Base-by-base conservation (phyloP, 768 basidiomycete genomes). In the Sarcodon aspratus region DNA sequence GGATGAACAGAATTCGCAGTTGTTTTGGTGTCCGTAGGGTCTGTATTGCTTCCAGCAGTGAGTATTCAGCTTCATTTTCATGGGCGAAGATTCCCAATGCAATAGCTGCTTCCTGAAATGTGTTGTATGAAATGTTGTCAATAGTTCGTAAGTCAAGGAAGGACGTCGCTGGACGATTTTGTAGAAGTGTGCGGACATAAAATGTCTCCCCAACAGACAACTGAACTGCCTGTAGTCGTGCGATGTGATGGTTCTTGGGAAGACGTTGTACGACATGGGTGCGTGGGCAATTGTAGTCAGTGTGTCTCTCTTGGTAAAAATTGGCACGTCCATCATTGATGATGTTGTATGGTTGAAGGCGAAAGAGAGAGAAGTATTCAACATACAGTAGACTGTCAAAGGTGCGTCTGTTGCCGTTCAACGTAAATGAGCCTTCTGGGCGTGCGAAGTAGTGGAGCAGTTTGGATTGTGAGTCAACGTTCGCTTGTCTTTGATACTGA, bases 1-100 rank as follows among this genome's bases (percentile, higher is more conserved):
- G 61, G 15, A 64, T 60, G 54, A 73, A 69, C 1, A 72, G 62
- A 31, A 63, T 45, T 0, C 66, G 65, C 0, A 74, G 57, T 50
- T 73, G 68, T 1, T 49, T 44, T 0, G 69, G 71, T 0, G 69
- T 67, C 5, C 54, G 47, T 2, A 66, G 54, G 3, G 51, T 50
- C 7, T 56, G 44, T 0, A 72, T 50, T 1, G 65, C 69, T 45
- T 74, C 70, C 2, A 49, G 33, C 12, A 74, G 54, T 0, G 70
- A 63, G 48, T 55, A 58, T 6, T 57, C 51, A 0, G 50, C 64
- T 49, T 63, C 59, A 27, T 60, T 56, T 0, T 58, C 46, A 37
- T 61, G 51, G 5, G 50, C 54, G 33, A 62, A 58, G 3, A 63
- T 47, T 3, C 61, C 59, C 6, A 53, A 52, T 6, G 55, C 55